Base-by-base conservation (phyloP, 2,329 filamentous ascomycete genomes). In the Phialocephala subalpina region DNA sequence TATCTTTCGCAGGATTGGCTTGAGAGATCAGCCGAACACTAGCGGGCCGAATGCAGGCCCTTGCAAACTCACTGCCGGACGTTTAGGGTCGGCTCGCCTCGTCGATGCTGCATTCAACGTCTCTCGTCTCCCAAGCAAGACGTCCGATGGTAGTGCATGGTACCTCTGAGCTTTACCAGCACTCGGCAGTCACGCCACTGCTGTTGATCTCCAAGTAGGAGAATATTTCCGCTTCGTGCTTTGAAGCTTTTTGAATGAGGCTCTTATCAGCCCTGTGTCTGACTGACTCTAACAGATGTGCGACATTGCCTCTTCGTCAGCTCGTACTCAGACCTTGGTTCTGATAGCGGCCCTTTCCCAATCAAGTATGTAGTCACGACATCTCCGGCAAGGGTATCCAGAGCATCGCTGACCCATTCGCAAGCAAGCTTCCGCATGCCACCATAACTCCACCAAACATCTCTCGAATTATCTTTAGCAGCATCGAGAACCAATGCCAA, bases 101-200 rank as follows among this genome's bases (percentile, higher is more conserved):
- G 27, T 36, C 16, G 16, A 63, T 63, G 66, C 66, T 64, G 65
- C 66, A 59, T 66, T 68, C 66, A 60, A 65, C 66, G 66, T 68
- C 29, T 33, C 29, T 33, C 9, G 29, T 33, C 29, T 33, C 29
- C 9, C 52, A 59, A 25, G 60, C 36, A 57, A 35, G 29, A 40
- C 22, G 25, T 56, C 35, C 18, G 18, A 35, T 56, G 12, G 27
- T 38, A 27, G 29, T 33, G 9, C 29, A 4, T 33, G 29, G 29
- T 33, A 33, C 29, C 29, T 33, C 29, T 4, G 9, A 33, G 29
- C 29, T 2, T 25, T 35, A 4, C 16, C 55, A 36, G 29, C 20
- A 4, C 12, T 20, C 14, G 16, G 55, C 33, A 38, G n/a, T 38
- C 35, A 57, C 29, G 35, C 14, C 55, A 38, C 55, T 20, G 55